A percentile compares a stretch with the other conserved stretches of the same genome.
Evolutionary conservation across 495 filamentous ascomycete genomes (phyloP).

Genomic region (Aspergillus nanangensis): DNA sequence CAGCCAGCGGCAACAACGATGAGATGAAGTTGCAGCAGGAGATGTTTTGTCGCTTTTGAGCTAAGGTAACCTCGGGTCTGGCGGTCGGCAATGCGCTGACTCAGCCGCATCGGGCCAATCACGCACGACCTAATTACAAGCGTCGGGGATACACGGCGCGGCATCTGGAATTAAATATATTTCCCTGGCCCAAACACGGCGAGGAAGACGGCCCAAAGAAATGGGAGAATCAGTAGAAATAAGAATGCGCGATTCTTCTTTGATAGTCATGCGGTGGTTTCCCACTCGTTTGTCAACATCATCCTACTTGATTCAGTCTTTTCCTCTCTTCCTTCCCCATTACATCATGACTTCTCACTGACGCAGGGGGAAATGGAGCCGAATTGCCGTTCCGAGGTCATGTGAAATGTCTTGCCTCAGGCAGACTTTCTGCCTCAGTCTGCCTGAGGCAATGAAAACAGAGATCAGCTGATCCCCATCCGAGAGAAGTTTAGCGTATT

Average conservation of each 20-base stretch:
- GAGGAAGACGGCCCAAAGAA: neutral
- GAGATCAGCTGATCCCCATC: too few relatives aligned
- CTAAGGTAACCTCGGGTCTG: constrained; percentile 42
- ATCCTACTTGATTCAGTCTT: neutral
- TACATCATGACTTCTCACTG: neutral
- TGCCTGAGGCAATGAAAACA: too few relatives aligned
- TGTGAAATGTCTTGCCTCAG: too few relatives aligned
- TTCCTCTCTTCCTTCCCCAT: neutral
- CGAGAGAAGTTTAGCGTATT: too few relatives aligned
- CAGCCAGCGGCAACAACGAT: constrained; percentile 15
- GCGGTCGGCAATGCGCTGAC: constrained; percentile 31
- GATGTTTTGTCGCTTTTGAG: constrained; percentile 21
- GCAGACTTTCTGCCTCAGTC: too few relatives aligned
- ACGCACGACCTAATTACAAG: constrained; percentile 36
- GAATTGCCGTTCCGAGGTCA: neutral
- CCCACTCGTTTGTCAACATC: too few relatives aligned
- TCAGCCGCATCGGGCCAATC: constrained; percentile 34
- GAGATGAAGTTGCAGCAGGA: constrained; percentile 10
- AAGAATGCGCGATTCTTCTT: too few relatives aligned
- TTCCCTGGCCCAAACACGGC: neutral
- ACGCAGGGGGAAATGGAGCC: neutral
- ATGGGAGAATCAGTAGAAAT: neutral
- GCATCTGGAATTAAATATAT: neutral
- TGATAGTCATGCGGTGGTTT: too few relatives aligned
- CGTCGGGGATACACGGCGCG: constrained; percentile 44